These are phyloP conservation scores for Tolypocladium ovalisporum DNA, from an alignment of 2,329 filamentous ascomycete species.

Conservation along the genomic window DNA sequence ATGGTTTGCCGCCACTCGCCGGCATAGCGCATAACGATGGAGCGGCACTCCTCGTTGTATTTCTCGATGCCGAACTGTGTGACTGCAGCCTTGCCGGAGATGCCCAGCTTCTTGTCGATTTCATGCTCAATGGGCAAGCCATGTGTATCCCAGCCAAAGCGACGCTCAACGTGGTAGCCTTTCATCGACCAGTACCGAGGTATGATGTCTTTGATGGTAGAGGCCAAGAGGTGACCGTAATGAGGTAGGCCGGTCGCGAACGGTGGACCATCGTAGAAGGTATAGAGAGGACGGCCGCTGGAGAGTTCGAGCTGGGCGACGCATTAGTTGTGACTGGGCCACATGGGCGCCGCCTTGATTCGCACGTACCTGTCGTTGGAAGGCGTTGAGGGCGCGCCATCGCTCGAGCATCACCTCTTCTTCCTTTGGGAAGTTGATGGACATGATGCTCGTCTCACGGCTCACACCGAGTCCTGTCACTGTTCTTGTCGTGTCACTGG, in stretches of 20 bases:
- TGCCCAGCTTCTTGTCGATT: conserved; percentile 91
- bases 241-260: conserved; percentile 63
- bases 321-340: background rate
- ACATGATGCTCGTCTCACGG: conserved; percentile 39
- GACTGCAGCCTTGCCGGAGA: conserved; percentile 79
- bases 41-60: conserved; percentile 85
- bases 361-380: conserved; percentile 60
- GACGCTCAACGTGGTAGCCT: conserved; percentile 79
- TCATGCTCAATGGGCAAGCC: conserved; percentile 93
- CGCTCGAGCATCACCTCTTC: conserved; percentile 74
- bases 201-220: conserved; percentile 95
- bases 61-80: conserved; percentile 74
- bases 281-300: conserved; percentile 71
- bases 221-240: conserved; percentile 68
- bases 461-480: background rate
- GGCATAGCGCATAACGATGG: conserved; percentile 88
- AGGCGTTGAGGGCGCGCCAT: conserved; percentile 90
- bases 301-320: conserved; percentile 58
- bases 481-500: background rate
- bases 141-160: conserved; percentile 93
- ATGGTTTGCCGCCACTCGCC: conserved; percentile 81
- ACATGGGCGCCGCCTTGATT: background rate
- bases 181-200: conserved; percentile 97
- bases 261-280: conserved; percentile 85
- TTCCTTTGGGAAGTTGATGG: conserved; percentile 85